phyloP scores from a whole-genome alignment of 2,329 filamentous ascomycete species.

The Claviceps purpurea region DNA sequence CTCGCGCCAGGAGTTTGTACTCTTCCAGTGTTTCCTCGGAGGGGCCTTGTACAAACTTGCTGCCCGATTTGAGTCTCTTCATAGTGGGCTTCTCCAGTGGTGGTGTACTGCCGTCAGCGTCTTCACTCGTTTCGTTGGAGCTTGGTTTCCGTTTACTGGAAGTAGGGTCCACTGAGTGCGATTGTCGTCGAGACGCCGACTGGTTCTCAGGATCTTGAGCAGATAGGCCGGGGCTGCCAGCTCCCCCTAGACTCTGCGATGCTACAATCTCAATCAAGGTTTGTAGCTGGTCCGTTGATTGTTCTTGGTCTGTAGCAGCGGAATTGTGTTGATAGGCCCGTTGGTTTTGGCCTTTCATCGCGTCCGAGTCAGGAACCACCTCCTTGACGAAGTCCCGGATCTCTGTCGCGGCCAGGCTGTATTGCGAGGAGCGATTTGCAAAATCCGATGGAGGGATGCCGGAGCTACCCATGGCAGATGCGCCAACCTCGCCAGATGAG shows the following conservation, averaged over 20 bases:
- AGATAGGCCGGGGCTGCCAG: conserved; percentile 11
- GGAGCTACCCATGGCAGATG: conserved; percentile 40
- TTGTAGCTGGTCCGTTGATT: conserved; percentile 36
- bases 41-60: conserved; percentile 21
- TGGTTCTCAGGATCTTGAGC: conserved; percentile 6
- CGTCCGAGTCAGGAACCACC: conserved; percentile 25
- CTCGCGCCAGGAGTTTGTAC: conserved; percentile 30
- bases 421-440: conserved; percentile 33
- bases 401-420: conserved; percentile 25
- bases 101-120: conserved; percentile 27
- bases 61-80: conserved; percentile 42
- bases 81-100: conserved; percentile 32
- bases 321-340: conserved; percentile 12
- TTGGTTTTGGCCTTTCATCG: conserved; percentile 14
- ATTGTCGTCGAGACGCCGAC: conserved; percentile 12
- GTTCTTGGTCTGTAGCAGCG: conserved; percentile 27
- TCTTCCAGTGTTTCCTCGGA: conserved; percentile 27
- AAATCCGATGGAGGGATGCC: conserved; percentile 34
- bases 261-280: conserved; percentile 37
- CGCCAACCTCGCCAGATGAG: conserved; percentile 42
- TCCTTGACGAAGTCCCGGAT: conserved; percentile 31
- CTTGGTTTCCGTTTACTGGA: conserved; percentile 43
- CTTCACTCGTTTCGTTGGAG: conserved; percentile 36
- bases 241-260: conserved; percentile 42
- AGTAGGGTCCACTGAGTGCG: conserved; percentile 24